Percentiles rank a stretch among this genome's conserved stretches.
phyloP scores from a whole-genome alignment of 305 asterid species.

The Rubia tinctorum region DNA sequence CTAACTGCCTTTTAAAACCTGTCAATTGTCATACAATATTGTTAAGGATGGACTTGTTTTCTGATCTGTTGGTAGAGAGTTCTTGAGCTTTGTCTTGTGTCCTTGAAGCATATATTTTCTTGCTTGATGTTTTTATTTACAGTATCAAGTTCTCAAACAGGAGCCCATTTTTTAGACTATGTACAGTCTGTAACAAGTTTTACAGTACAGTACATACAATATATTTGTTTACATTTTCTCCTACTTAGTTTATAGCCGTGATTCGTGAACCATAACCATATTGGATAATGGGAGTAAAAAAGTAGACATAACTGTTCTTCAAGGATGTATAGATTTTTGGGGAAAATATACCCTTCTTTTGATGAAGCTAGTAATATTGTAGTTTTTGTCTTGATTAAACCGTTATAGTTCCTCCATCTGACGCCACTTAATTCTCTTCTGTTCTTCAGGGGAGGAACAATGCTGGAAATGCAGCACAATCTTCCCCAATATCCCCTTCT shows the following conservation, averaged over 20 bases:
- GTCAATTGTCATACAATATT: background rate
- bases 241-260: background rate
- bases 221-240: background rate
- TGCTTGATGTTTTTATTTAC: background rate
- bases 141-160: background rate
- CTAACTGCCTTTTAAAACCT: background rate
- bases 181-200: background rate
- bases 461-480: conserved; percentile 42
- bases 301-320: too few species aligned
- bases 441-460: conserved; percentile 55
- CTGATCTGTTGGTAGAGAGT: background rate
- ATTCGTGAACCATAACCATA: background rate
- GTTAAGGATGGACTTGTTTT: background rate
- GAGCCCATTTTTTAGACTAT: background rate
- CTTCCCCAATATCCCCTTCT: conserved; percentile 43
- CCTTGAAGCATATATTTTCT: background rate
- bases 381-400: conserved; percentile 6
- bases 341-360: background rate
- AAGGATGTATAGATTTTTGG: background rate
- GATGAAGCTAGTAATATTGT: background rate
- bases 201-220: background rate
- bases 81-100: background rate
- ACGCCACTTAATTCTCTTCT: conserved; percentile 16
- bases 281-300: too few species aligned
- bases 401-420: conserved; percentile 1